A percentile compares a stretch with the other conserved stretches of the same genome.
Conservation (phyloP, 768 basidiomycete species). For the Mrakia blollopis region DNA sequence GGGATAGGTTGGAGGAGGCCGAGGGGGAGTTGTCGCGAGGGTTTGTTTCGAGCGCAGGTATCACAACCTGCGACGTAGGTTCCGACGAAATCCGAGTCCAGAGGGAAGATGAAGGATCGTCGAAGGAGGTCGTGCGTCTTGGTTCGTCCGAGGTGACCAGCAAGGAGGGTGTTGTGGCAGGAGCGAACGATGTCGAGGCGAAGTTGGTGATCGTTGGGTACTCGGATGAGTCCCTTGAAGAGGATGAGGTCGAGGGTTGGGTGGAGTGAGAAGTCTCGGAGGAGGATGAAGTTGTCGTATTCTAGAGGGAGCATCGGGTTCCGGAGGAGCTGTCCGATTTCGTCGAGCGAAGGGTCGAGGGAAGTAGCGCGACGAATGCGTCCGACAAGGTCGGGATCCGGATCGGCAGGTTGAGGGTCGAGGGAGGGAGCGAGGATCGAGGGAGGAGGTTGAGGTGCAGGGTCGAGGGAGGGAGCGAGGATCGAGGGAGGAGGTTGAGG, state of each 20-base stretch:
- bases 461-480: background rate
- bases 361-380: slow-evolving; percentile 3
- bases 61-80: slow-evolving; percentile 4
- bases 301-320: too few species aligned
- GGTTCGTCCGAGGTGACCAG: slow-evolving; percentile 14
- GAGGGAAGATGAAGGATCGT: slow-evolving; percentile 8
- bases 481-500: too few species aligned
- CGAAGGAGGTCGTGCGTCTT: slow-evolving; percentile 13
- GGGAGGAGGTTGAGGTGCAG: too few species aligned
- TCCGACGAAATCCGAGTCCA: background rate
- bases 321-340: background rate
- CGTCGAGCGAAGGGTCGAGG: slow-evolving; percentile 2
- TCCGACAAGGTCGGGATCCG: slow-evolving; percentile 6
- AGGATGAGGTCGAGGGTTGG: too few species aligned
- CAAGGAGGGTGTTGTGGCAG: background rate
- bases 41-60: background rate
- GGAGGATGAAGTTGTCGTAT: background rate
- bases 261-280: too few species aligned
- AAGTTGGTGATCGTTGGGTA: too few species aligned
- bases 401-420: background rate
- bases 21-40: slow-evolving; percentile 1
- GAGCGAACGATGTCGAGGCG: too few species aligned
- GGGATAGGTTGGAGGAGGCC: slow-evolving; percentile 19
- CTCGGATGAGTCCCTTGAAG: too few species aligned
- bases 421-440: background rate